phyloP scores from a whole-genome alignment of 345 rosid species.

The Syzygium oleosum region DNA sequence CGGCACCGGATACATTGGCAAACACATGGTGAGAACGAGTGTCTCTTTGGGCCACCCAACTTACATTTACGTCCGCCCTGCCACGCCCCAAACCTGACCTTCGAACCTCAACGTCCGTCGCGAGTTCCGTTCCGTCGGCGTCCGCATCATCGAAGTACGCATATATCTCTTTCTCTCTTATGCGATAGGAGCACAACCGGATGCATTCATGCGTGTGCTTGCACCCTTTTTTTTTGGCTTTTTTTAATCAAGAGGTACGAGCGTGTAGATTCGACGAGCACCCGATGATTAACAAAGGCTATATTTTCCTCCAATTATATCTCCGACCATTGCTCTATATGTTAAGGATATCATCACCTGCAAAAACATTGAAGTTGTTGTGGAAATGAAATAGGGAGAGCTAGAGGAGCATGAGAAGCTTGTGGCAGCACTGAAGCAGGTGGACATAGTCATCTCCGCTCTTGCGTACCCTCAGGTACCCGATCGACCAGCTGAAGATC shows the following conservation, averaged over 20 bases:
- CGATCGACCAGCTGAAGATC: slow-evolving; percentile 30
- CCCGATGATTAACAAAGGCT: neutral
- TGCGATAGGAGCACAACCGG: neutral
- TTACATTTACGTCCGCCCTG: neutral
- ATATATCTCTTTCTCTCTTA: neutral
- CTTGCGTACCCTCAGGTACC: slow-evolving; percentile 23
- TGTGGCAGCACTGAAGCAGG: slow-evolving; percentile 11
- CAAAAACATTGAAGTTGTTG: neutral
- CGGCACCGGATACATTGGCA: slow-evolving; percentile 29
- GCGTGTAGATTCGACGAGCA: neutral
- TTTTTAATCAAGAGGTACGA: neutral
- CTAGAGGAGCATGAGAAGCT: slow-evolving; percentile 34
- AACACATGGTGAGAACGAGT: slow-evolving; percentile 22
- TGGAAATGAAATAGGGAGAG: slow-evolving; percentile 16
- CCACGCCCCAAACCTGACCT: fast-evolving
- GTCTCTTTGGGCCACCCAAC: slow-evolving; percentile 11
- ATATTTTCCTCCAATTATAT: neutral
- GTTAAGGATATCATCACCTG: neutral
- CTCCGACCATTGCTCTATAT: neutral
- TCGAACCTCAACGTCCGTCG: neutral
- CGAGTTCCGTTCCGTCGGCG: neutral
- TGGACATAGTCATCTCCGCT: slow-evolving; percentile 33
- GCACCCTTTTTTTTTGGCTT: neutral
- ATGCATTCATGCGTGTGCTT: neutral
- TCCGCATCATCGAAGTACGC: neutral